Conservation (phyloP, 164 flowering plant genomes). For the Santalum album region DNA sequence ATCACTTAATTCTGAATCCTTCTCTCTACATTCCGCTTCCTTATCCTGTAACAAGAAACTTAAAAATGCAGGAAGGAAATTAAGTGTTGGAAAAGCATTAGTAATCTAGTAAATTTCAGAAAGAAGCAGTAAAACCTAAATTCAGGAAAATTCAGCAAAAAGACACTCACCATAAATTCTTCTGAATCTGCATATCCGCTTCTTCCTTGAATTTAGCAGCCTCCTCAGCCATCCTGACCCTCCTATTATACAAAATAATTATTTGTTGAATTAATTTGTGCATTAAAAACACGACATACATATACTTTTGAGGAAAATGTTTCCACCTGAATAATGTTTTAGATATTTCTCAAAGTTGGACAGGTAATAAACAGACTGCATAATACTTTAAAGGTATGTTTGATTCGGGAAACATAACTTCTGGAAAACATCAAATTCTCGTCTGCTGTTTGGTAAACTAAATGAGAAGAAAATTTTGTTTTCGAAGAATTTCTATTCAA, state of each 20-base stretch:
- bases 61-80: not conserved
- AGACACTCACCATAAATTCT: not conserved
- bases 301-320: too few species aligned
- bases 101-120: too few species aligned
- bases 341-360: too few species aligned
- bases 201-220: constrained; percentile 1
- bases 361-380: too few species aligned
- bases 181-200: not conserved
- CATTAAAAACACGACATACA: too few species aligned
- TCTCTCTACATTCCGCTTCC: not conserved
- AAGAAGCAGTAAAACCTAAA: not conserved
- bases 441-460: too few species aligned
- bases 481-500: too few species aligned
- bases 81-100: not conserved
- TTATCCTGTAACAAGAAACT: not conserved
- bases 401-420: too few species aligned
- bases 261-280: not conserved
- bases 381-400: too few species aligned
- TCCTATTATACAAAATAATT: not conserved
- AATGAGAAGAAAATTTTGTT: too few species aligned
- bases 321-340: too few species aligned
- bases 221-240: not conserved
- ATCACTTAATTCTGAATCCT: not conserved
- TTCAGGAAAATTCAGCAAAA: not conserved
- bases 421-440: not conserved